Conservation (phyloP, 495 filamentous ascomycete species). For the Lasiosphaeria hispida region DNA sequence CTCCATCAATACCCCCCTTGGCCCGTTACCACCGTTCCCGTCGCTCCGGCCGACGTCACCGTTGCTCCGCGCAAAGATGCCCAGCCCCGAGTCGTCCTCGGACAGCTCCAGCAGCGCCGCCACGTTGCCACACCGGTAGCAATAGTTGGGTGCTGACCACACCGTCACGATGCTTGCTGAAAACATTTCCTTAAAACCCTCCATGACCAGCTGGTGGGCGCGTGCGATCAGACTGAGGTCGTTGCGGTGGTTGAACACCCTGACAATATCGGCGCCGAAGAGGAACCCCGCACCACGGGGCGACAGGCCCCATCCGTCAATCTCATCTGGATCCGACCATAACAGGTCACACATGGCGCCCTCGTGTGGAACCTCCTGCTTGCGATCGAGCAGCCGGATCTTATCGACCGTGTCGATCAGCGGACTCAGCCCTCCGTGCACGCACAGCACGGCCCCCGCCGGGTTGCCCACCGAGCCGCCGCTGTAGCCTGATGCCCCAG, state of each 20-base stretch:
- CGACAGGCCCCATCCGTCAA: conserved; percentile 95
- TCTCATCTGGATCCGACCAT: conserved; percentile 98
- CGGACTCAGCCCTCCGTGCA: conserved; percentile 90
- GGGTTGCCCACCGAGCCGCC: conserved; percentile 61
- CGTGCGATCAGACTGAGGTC: conserved; percentile 88
- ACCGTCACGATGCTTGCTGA: conserved; percentile 93
- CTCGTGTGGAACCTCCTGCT: conserved; percentile 98
- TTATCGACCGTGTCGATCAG: conserved; percentile 93
- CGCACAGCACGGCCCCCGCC: conserved; percentile 86
- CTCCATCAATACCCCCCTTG: conserved; percentile 37
- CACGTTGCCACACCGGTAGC: conserved; percentile 96
- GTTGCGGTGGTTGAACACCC: conserved; percentile 90
- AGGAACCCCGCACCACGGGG: conserved; percentile 94
- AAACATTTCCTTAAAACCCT: conserved; percentile 99
- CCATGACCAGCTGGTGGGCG: conserved; percentile 98
- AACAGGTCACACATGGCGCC: conserved; percentile 98
- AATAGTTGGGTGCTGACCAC: conserved; percentile 97
- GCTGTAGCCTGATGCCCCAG: conserved; percentile 67
- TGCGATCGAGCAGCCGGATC: conserved; percentile 90
- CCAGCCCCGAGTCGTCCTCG: conserved; percentile 76
- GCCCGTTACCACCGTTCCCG: conserved; percentile 24
- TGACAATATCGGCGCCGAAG: conserved; percentile 95
- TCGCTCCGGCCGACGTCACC: conserved; percentile 66
- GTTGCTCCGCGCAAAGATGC: conserved; percentile 73
- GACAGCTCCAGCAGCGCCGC: conserved; percentile 91